A percentile compares a stretch with the other conserved stretches of the same genome.
Evolutionary conservation across 495 filamentous ascomycete species (phyloP).

Genomic region (Penicillium subrubescens): DNA sequence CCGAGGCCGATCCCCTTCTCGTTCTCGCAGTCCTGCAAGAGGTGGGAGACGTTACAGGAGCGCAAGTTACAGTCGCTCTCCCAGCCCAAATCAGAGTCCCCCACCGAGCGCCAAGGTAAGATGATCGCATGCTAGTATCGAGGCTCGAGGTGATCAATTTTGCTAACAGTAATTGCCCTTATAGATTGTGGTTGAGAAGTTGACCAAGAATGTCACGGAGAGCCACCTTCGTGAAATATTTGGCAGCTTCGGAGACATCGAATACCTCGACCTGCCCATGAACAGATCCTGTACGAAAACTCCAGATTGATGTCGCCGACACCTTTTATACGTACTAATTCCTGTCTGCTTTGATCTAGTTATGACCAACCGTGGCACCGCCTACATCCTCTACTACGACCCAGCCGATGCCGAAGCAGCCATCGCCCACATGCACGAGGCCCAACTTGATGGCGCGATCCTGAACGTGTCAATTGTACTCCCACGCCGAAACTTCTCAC

Average conservation of each 20-base stretch:
- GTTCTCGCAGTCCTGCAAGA: conserved; percentile 45
- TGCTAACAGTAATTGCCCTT: background rate
- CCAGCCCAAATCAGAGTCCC: conserved; percentile 41
- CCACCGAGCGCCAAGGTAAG: conserved; percentile 62
- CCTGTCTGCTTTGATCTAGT: conserved; percentile 48
- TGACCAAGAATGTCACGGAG: conserved; percentile 94
- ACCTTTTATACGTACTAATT: background rate
- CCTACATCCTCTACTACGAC: conserved; percentile 84
- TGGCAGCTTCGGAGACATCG: conserved; percentile 81
- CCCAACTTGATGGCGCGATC: conserved; percentile 83
- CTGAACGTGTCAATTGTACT: conserved; percentile 94
- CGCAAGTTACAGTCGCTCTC: conserved; percentile 52
- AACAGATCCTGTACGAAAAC: conserved; percentile 75
- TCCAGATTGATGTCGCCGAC: background rate
- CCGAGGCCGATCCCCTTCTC: conserved; percentile 24
- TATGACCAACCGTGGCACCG: conserved; percentile 88
- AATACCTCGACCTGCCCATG: conserved; percentile 84
- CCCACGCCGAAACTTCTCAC: conserved; percentile 68
- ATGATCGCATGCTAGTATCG: background rate
- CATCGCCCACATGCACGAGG: conserved; percentile 98
- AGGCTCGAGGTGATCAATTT: background rate
- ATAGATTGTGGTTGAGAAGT: conserved; percentile 92
- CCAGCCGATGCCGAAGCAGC: conserved; percentile 82
- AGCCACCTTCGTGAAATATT: conserved; percentile 91
- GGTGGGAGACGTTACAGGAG: conserved; percentile 40